A percentile compares a stretch with the other conserved stretches of the same genome.
These are phyloP conservation scores for Chlorella vulgaris DNA, from an alignment of 139 green algal species.

Conservation along the genomic window DNA sequence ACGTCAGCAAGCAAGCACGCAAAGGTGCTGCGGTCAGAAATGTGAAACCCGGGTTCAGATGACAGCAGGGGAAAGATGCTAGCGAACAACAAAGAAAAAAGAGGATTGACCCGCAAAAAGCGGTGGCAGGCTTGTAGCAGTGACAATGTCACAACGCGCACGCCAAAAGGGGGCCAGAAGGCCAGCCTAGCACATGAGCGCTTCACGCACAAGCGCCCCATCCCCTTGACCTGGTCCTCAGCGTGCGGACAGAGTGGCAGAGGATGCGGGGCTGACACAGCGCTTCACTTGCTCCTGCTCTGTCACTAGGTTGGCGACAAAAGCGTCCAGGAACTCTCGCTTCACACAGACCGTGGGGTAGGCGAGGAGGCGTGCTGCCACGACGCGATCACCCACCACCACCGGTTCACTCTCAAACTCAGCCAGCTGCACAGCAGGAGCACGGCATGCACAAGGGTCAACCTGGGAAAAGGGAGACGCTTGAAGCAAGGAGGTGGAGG, in stretches of 20 bases:
- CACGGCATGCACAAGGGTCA: neutral
- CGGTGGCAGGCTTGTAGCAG: no score
- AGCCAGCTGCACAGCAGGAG: conserved; percentile 9
- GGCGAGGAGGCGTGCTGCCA: conserved; percentile 47
- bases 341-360: conserved; percentile 59
- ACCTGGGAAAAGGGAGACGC: neutral
- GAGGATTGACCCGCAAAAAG: no score
- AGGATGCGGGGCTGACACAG: neutral
- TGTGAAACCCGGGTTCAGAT: no score
- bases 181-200: neutral
- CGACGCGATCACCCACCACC: conserved; percentile 32
- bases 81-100: no score
- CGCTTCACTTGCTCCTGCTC: neutral
- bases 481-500: neutral
- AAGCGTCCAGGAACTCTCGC: conserved; percentile 43
- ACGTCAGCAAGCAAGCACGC: no score
- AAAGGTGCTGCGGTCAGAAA: no score
- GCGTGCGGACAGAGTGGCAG: neutral
- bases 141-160: no score
- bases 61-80: no score
- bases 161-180: neutral
- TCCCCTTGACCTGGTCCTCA: neutral
- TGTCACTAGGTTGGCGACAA: neutral
- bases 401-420: conserved; percentile 64
- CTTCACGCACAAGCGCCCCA: no score